Conservation (phyloP, 148 eudicot genomes). For the Vaccinium corymbosum region DNA sequence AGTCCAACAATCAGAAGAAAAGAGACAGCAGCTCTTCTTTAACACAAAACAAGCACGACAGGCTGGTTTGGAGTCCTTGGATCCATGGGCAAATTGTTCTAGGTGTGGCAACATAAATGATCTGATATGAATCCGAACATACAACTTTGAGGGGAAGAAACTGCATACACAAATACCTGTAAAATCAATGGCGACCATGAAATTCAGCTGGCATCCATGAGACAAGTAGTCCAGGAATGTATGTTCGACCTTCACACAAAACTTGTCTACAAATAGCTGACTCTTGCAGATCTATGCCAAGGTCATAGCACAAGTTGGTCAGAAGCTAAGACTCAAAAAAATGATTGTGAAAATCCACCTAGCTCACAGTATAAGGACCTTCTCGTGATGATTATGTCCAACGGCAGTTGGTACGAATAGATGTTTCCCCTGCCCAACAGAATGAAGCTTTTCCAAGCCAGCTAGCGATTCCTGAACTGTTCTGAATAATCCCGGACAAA, state of each 20-base stretch:
- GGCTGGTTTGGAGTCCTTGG: not conserved
- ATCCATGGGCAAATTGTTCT: not conserved
- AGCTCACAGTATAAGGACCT: slow-evolving; percentile 41
- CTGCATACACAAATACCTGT: slow-evolving; percentile 51
- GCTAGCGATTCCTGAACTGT: slow-evolving; percentile 68
- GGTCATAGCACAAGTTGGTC: slow-evolving; percentile 14
- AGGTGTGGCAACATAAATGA: not conserved
- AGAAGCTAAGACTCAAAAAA: slow-evolving; percentile 15
- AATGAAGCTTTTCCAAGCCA: slow-evolving; percentile 68
- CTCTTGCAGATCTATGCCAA: slow-evolving; percentile 72
- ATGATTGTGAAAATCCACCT: slow-evolving; percentile 5
- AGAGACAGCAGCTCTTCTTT: no score
- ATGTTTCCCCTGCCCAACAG: slow-evolving; percentile 54
- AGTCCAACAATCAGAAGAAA: not conserved
- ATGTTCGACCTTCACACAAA: slow-evolving; percentile 60
- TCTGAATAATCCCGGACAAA: slow-evolving; percentile 34
- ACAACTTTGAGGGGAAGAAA: not conserved
- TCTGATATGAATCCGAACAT: not conserved
- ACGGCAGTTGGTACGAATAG: slow-evolving; percentile 45
- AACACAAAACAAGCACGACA: not conserved
- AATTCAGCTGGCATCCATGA: slow-evolving; percentile 83
- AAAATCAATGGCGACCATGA: slow-evolving; percentile 98
- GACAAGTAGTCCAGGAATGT: slow-evolving; percentile 92
- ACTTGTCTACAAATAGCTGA: slow-evolving; percentile 74
- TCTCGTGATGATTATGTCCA: slow-evolving; percentile 59